A percentile compares a stretch with the other conserved stretches of the same genome.
Evolutionary conservation across 2,329 filamentous ascomycete genomes (phyloP).

Genomic region (Sclerotinia trifoliorum): DNA sequence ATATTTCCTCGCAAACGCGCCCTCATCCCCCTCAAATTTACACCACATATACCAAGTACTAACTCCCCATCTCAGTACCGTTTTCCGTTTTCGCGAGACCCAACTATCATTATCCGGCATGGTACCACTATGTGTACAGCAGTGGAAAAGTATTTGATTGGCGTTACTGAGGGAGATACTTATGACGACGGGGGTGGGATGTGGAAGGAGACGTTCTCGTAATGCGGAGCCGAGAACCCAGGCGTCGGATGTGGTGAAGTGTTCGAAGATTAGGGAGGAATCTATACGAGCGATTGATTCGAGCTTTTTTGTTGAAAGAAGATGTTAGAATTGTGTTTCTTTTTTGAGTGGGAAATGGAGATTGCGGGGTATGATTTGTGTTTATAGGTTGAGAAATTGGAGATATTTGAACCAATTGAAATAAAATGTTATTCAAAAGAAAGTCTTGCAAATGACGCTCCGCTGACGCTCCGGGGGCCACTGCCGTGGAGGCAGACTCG

Average conservation of each 20-base stretch:
- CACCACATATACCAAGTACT: constrained; percentile 70
- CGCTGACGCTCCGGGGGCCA: constrained; percentile 11
- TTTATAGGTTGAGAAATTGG: not conserved
- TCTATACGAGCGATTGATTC: constrained; percentile 38
- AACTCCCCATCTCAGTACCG: constrained; percentile 68
- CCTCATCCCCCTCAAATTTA: constrained; percentile 65
- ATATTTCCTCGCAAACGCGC: constrained; percentile 62
- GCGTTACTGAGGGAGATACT: constrained; percentile 61
- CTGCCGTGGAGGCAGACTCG: constrained; percentile 6
- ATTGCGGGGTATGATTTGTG: not conserved
- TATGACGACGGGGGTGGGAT: constrained; percentile 57
- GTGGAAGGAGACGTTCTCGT: constrained; percentile 58
- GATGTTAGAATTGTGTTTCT: not conserved
- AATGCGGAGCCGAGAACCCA: constrained; percentile 65
- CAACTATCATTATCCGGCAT: constrained; percentile 70
- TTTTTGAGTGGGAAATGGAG: not conserved
- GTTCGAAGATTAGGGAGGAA: constrained; percentile 36
- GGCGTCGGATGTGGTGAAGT: constrained; percentile 63
- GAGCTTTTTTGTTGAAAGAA: constrained; percentile 30
- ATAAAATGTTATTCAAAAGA: not conserved
- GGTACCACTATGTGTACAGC: constrained; percentile 63
- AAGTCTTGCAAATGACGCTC: constrained; percentile 3
- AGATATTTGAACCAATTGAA: not conserved
- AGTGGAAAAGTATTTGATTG: constrained; percentile 67
- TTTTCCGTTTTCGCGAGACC: constrained; percentile 69